Evolutionary conservation across 2,329 filamentous ascomycete genomes (phyloP).

Genomic region (Thelonectria rubi): DNA sequence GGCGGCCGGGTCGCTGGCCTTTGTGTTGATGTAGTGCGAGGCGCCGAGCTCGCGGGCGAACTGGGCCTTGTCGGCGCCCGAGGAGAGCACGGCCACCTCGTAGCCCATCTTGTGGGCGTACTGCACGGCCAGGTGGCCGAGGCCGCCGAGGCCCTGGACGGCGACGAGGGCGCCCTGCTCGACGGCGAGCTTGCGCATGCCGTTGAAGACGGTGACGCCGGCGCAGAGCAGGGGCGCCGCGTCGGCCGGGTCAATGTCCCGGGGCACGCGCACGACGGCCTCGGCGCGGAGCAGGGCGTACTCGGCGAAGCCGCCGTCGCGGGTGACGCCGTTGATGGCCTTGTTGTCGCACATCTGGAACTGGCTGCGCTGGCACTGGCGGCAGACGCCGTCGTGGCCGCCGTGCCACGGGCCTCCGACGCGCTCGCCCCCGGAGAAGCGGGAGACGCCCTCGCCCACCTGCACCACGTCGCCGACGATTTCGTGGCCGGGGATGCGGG

Average conservation of each 20-base stretch:
- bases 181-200: constrained; percentile 63
- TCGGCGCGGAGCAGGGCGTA: constrained; percentile 69
- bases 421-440: constrained; percentile 70
- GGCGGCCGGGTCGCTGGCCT: constrained; percentile 57
- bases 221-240: constrained; percentile 71
- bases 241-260: constrained; percentile 59
- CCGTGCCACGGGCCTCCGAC: constrained; percentile 63
- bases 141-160: constrained; percentile 76
- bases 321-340: constrained; percentile 70
- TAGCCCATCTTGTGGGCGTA: constrained; percentile 82
- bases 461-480: constrained; percentile 73
- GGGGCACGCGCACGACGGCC: constrained; percentile 66
- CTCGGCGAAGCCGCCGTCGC: constrained; percentile 74
- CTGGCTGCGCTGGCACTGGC: constrained; percentile 67
- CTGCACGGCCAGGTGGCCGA: constrained; percentile 81
- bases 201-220: constrained; percentile 71
- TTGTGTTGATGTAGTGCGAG: constrained; percentile 60
- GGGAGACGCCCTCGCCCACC: constrained; percentile 64
- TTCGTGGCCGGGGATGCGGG: constrained; percentile 75
- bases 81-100: constrained; percentile 73
- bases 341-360: constrained; percentile 75
- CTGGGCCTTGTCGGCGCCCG: constrained; percentile 71
- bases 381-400: constrained; percentile 70
- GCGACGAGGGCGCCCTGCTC: constrained; percentile 63
- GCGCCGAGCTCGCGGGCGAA: constrained; percentile 65